phyloP scores from a whole-genome alignment of 1,284 basidiomycete genomes.

The Boletus mariae region DNA sequence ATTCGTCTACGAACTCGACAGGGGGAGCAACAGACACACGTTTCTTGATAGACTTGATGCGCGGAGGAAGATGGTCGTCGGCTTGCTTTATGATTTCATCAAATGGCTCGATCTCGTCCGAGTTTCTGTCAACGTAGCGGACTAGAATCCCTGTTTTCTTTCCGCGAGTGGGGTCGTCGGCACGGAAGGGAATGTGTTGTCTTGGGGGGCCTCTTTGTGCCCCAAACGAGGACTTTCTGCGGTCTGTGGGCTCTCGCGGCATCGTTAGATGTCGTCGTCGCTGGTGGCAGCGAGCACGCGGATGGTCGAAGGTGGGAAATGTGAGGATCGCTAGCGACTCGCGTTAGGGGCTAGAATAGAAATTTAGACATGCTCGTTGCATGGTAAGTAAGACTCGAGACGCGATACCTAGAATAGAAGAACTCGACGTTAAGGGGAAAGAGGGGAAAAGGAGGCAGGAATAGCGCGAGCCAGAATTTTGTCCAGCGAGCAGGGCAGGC shows the following conservation, averaged over 20 bases:
- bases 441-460: too few species aligned
- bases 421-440: too few species aligned
- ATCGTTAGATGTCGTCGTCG: slow-evolving; percentile 31
- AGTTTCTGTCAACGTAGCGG: slow-evolving; percentile 63
- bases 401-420: too few species aligned
- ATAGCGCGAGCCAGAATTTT: too few species aligned
- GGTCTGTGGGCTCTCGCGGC: slow-evolving; percentile 26
- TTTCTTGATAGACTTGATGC: slow-evolving; percentile 45
- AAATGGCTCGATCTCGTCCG: slow-evolving; percentile 84
- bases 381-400: too few species aligned
- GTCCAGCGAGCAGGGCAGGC: too few species aligned
- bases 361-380: too few species aligned
- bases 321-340: too few species aligned
- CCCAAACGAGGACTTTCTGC: slow-evolving; percentile 34
- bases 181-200: slow-evolving; percentile 70
- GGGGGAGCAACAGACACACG: slow-evolving; percentile 38
- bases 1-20: slow-evolving; percentile 45
- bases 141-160: slow-evolving; percentile 74
- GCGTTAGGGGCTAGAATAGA: too few species aligned
- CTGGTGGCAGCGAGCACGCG: slow-evolving; percentile 10
- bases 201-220: slow-evolving; percentile 40
- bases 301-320: slow-evolving; percentile 24
- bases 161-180: slow-evolving; percentile 67
- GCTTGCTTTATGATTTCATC: slow-evolving; percentile 70
- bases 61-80: slow-evolving; percentile 59